These are phyloP conservation scores for Phytopythium montanum DNA, from an alignment of 352 stramenopile genomes.

Conservation along the genomic window DNA sequence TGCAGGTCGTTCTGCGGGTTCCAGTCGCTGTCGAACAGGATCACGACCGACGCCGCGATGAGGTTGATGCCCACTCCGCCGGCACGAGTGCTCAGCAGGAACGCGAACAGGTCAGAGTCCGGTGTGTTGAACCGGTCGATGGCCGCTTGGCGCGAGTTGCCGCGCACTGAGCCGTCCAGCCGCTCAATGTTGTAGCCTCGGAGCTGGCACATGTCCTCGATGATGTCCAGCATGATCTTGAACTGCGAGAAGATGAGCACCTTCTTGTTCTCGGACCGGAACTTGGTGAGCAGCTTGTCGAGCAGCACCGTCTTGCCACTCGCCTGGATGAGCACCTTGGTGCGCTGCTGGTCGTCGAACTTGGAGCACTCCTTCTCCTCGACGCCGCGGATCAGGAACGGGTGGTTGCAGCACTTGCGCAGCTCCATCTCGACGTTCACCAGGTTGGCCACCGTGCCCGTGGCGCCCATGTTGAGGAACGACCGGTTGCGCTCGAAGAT, in stretches of 20 bases:
- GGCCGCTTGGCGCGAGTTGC: slow-evolving; percentile 96
- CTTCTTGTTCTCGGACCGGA: slow-evolving; percentile 96
- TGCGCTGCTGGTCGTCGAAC: slow-evolving; percentile 63
- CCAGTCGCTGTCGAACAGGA: slow-evolving; percentile 96
- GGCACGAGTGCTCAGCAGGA: slow-evolving; percentile 94
- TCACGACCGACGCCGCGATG: slow-evolving; percentile 84
- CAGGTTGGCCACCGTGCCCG: slow-evolving; percentile 93
- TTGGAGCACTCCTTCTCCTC: slow-evolving; percentile 96
- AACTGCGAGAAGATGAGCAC: slow-evolving; percentile 99
- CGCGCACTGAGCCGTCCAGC: slow-evolving; percentile 95
- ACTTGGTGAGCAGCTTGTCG: slow-evolving; percentile 98
- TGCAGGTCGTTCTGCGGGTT: slow-evolving; percentile 99
- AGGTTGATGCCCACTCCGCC: slow-evolving; percentile 98
- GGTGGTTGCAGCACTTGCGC: slow-evolving; percentile 99
- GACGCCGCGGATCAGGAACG: slow-evolving; percentile 97
- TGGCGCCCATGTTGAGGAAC: slow-evolving; percentile 85
- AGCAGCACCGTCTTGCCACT: slow-evolving; percentile 98
- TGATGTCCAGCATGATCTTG: slow-evolving; percentile 98
- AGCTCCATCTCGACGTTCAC: slow-evolving; percentile 99
- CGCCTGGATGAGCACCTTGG: slow-evolving; percentile 77
- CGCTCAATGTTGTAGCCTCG: slow-evolving; percentile 90
- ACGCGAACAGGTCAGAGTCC: slow-evolving; percentile 95
- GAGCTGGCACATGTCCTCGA: slow-evolving; percentile 87
- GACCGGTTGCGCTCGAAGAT: slow-evolving; percentile 99
- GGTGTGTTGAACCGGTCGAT: slow-evolving; percentile 98